These are phyloP conservation scores for Wallacemonas rigidus DNA, from an alignment of 208 protist genomes.

Conservation along the genomic window DNA sequence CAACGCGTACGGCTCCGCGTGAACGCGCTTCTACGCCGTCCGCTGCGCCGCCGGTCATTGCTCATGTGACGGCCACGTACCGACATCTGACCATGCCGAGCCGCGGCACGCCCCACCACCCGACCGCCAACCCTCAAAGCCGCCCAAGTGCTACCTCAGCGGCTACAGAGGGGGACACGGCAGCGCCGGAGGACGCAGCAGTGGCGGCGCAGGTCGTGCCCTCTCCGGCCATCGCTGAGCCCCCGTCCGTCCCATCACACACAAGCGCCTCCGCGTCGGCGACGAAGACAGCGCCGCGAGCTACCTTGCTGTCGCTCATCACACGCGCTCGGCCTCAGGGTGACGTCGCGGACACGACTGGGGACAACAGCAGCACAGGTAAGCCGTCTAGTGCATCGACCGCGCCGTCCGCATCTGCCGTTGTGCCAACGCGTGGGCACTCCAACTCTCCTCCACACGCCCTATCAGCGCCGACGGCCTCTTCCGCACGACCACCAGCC, in stretches of 20 bases:
- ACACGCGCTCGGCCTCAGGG: background rate
- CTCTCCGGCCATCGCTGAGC: background rate
- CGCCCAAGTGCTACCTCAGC: too few relatives aligned
- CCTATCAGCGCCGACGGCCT: background rate
- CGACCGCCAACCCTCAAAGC: background rate
- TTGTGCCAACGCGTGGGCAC: slow-evolving; percentile 3
- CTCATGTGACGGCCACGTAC: slow-evolving; percentile 1
- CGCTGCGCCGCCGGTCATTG: background rate
- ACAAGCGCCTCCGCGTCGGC: too few relatives aligned
- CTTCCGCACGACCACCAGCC: background rate
- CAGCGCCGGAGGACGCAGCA: too few relatives aligned
- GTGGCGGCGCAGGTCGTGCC: background rate
- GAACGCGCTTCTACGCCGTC: background rate
- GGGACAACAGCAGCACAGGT: background rate
- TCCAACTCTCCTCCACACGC: slow-evolving; percentile 1
- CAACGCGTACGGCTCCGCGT: background rate
- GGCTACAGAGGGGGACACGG: too few relatives aligned
- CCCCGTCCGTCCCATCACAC: too few relatives aligned
- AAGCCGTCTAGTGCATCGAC: background rate
- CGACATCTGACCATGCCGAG: slow-evolving; percentile 3
- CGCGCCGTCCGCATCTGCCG: background rate
- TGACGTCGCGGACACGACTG: too few relatives aligned
- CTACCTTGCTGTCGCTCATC: background rate
- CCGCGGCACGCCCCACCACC: background rate
- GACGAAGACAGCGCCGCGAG: background rate